Conservation (phyloP, 441 rosid species). For the Brassica hybrid region DNA sequence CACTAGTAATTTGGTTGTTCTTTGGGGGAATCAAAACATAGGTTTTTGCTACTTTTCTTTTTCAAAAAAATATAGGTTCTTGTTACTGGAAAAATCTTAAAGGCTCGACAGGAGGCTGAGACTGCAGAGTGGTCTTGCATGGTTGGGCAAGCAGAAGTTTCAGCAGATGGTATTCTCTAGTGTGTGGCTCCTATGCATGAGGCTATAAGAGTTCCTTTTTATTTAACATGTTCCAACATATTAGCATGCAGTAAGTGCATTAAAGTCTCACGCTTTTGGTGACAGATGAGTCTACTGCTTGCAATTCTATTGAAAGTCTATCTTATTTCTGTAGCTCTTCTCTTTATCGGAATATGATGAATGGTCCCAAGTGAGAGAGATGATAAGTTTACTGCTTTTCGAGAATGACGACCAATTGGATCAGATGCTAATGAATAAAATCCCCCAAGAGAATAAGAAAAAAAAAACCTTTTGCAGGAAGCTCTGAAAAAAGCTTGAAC, state of each 20-base stretch:
- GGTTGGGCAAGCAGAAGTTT: conserved; percentile 94
- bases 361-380: conserved; percentile 56
- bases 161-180: conserved; percentile 62
- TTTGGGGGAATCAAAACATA: conserved; percentile 13
- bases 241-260: conserved; percentile 92
- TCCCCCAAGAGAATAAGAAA: conserved; percentile 51
- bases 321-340: conserved; percentile 35
- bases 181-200: conserved; percentile 71
- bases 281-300: conserved; percentile 28
- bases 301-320: conserved; percentile 49
- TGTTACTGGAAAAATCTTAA: conserved; percentile 76
- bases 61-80: conserved; percentile 60
- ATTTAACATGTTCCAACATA: conserved; percentile 48
- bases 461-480: conserved; percentile 64
- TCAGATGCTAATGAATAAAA: conserved; percentile 53
- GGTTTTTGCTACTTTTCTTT: conserved; percentile 10
- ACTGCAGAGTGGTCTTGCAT: conserved; percentile 81
- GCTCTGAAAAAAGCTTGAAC: conserved; percentile 71
- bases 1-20: conserved; percentile 6
- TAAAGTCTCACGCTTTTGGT: conserved; percentile 53
- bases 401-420: conserved; percentile 67
- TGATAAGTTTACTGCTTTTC: conserved; percentile 65
- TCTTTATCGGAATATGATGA: conserved; percentile 40
- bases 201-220: conserved; percentile 70
- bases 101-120: conserved; percentile 57